phyloP scores from a whole-genome alignment of 2,329 filamentous ascomycete species.

The Nemania sp. region DNA sequence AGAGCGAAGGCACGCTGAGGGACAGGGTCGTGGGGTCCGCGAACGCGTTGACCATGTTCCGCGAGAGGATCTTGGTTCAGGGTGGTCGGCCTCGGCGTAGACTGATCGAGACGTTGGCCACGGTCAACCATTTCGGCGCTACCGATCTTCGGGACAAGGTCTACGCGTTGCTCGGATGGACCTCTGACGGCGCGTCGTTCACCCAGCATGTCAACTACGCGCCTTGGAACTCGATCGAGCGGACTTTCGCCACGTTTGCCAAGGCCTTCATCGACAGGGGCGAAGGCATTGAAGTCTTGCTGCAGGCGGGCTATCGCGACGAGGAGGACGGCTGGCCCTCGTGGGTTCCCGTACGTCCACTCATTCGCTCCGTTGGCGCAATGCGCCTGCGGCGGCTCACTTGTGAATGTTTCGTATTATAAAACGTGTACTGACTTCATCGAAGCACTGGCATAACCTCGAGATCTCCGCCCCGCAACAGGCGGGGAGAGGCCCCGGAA shows the following conservation, averaged over 20 bases:
- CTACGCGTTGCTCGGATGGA: constrained; percentile 20
- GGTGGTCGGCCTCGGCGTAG: background rate
- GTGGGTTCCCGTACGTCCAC: constrained; percentile 16
- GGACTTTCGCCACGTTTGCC: constrained; percentile 6
- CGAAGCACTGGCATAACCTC: constrained; percentile 13
- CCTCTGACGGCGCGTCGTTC: constrained; percentile 5
- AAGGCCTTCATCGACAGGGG: constrained; percentile 12
- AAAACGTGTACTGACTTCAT: background rate
- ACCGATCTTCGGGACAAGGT: constrained; percentile 26
- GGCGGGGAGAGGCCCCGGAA: background rate
- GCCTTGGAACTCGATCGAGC: constrained; percentile 4
- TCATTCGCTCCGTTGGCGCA: background rate
- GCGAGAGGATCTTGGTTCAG: constrained; percentile 1
- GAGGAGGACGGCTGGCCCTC: constrained; percentile 13
- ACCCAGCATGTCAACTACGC: constrained; percentile 18
- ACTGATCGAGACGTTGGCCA: constrained; percentile 16
- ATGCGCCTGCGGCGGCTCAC: too few relatives aligned
- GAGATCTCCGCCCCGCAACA: constrained; percentile 3
- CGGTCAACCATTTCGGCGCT: constrained; percentile 8
- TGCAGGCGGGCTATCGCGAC: constrained; percentile 17
- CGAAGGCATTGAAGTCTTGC: constrained; percentile 16
- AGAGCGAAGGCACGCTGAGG: background rate
- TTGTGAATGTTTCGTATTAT: background rate
- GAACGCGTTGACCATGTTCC: constrained; percentile 11
- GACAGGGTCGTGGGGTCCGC: constrained; percentile 11